Evolutionary conservation across 1,139 yeast genomes (phyloP).

Genomic region (Scheffersomyces segobiensis): DNA sequence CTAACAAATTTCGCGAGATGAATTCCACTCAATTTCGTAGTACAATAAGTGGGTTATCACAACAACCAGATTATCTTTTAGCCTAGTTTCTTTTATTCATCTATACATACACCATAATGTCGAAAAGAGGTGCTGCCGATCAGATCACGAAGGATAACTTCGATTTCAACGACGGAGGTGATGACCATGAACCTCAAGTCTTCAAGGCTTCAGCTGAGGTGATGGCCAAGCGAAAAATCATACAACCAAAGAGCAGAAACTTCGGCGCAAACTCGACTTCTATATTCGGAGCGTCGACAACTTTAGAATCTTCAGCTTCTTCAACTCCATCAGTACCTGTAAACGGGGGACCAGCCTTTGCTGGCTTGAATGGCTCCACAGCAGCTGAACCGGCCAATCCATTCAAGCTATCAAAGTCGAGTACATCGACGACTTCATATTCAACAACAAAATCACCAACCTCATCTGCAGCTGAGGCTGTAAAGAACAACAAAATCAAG

Average conservation of each 20-base stretch:
- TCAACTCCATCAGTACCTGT: conserved; percentile 3
- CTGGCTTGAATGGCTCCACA: conserved; percentile 1
- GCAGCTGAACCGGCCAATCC: neutral
- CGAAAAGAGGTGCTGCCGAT: conserved; percentile 67
- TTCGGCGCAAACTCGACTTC: neutral
- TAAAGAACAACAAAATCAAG: conserved; percentile 45
- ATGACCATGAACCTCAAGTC: conserved; percentile 23
- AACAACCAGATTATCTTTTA: neutral
- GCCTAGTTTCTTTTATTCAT: neutral
- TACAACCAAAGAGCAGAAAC: conserved; percentile 51
- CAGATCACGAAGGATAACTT: conserved; percentile 55
- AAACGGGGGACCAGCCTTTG: conserved; percentile 1
- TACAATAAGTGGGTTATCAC: neutral
- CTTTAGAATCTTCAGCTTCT: conserved; percentile 1
- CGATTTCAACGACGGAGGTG: conserved; percentile 34
- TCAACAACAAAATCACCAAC: conserved; percentile 1
- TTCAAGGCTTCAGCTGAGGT: conserved; percentile 57
- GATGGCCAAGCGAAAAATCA: conserved; percentile 66
- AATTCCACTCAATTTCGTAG: neutral
- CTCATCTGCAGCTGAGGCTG: conserved; percentile 6
- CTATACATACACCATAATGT: conserved; percentile 30
- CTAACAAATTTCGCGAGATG: neutral
- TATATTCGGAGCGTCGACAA: neutral
- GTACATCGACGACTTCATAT: neutral
- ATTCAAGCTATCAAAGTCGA: conserved; percentile 1